Conservation (phyloP, 257 asterid genomes). For the Solanum sejunctum region DNA sequence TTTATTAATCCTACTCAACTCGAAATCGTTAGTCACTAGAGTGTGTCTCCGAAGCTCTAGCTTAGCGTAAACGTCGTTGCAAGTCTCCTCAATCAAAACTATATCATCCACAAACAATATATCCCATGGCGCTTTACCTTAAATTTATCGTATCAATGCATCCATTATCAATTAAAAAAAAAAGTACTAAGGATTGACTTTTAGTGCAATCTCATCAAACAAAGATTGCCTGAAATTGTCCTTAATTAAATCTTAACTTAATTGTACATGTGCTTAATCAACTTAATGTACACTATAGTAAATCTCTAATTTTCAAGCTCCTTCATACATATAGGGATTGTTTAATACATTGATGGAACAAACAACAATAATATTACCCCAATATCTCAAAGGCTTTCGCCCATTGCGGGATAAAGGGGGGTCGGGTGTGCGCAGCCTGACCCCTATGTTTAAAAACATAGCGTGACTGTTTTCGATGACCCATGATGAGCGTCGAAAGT, state of each 20-base stretch:
- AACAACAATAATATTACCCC: too few species aligned
- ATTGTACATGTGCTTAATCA: neutral
- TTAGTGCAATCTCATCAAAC: neutral
- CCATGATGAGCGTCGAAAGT: too few species aligned
- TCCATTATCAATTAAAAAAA: neutral
- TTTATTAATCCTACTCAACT: neutral
- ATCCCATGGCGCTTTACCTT: neutral
- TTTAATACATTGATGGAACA: neutral
- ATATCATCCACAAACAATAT: neutral
- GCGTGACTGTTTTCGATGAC: too few species aligned
- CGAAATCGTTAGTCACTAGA: neutral
- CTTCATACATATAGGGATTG: neutral
- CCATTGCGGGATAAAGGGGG: too few species aligned
- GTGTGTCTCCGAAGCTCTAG: neutral
- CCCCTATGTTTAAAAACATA: too few species aligned
- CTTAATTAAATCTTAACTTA: neutral
- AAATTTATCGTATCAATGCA: neutral
- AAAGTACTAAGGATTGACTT: neutral
- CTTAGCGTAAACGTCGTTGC: neutral
- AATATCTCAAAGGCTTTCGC: too few species aligned
- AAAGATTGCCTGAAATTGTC: neutral
- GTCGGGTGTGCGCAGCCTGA: too few species aligned
- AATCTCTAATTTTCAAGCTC: neutral
- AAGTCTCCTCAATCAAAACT: neutral
- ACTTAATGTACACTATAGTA: neutral